Base-by-base conservation (phyloP, 2,329 filamentous ascomycete genomes). In the Botryosphaeria dothidea region DNA sequence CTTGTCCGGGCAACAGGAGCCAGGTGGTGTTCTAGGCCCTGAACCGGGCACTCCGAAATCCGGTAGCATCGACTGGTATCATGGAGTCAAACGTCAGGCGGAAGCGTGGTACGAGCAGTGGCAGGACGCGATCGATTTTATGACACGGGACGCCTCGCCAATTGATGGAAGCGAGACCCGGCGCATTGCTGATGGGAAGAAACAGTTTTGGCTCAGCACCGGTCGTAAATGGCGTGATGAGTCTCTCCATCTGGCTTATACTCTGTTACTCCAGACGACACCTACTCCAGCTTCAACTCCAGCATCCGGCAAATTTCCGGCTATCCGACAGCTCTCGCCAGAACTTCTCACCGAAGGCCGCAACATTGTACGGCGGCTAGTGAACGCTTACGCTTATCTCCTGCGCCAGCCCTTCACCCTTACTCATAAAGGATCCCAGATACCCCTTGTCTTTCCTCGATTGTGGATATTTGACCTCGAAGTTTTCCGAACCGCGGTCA, bases 141-240 rank as follows among this genome's bases (percentile, higher is more conserved):
- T 58, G 27, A 43, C 51, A 7, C 51, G 51, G 5, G 52, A 48
- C 17, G 36, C 38, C 9, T 46, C 36, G 2, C 48, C 62, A 9
- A 25, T 46, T 4, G 51, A 60, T 17, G 23, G 34, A n/a, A 29
- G 15, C 6, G 58, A 62, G 13, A 17, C 25, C 3, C 34, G 27
- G 17, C 45, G 49, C 36, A 63, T 43, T 4, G 13, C 38, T 7
- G 43, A 52, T 15, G 34, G 54, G 11, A 34, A 45, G 13, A 52
- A 27, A n/a, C 52, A 65, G 3, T 65, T 52, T 13, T 31, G 36
- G 31, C 54, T 65, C 34, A 25, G 45, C 31, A 48, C 54, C 4
- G 63, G 63, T 4, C 45, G 52, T 45, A 65, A 65, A 36, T 65
- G 54, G 45, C 43, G 63, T 7, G 63, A 65, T 46, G 63, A 65